These are phyloP conservation scores for Harringtonia lauricola DNA, from an alignment of 2,329 filamentous ascomycete species.

Conservation along the genomic window DNA sequence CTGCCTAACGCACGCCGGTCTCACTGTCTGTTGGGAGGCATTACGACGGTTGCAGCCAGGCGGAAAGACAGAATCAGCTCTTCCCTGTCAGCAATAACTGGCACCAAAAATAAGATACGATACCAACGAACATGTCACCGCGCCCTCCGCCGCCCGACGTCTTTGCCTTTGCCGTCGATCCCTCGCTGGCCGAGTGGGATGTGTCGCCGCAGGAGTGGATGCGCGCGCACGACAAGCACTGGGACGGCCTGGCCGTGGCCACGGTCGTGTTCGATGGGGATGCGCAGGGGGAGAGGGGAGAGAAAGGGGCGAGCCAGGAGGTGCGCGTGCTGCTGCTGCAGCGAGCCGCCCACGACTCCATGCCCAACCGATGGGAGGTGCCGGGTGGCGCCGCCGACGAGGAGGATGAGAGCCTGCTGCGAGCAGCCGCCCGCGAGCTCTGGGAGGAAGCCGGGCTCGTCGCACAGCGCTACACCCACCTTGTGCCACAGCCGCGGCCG, in stretches of 20 bases:
- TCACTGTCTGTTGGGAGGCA: too few species aligned
- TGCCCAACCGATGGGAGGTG: slow-evolving; percentile 29
- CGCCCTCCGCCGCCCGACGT: slow-evolving; percentile 5
- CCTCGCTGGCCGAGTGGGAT: slow-evolving; percentile 12
- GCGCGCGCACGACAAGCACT: slow-evolving; percentile 7
- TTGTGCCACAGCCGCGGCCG: slow-evolving; percentile 7
- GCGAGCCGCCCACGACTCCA: slow-evolving; percentile 25
- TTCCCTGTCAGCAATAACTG: too few species aligned
- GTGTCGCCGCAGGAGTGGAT: slow-evolving; percentile 14
- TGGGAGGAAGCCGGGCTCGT: slow-evolving; percentile 29
- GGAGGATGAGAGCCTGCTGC: slow-evolving; percentile 23
- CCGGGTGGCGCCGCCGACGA: slow-evolving; percentile 28
- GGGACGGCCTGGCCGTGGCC: slow-evolving; percentile 15
- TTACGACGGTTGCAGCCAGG: too few species aligned
- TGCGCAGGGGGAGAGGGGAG: too few species aligned
- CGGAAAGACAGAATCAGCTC: too few species aligned
- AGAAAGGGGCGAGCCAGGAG: too few species aligned
- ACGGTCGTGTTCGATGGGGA: slow-evolving; percentile 20
- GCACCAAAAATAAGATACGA: too few species aligned
- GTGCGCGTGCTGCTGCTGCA: slow-evolving; percentile 26
- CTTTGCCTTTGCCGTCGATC: slow-evolving; percentile 14
- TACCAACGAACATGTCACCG: too few species aligned
- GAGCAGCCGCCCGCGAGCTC: slow-evolving; percentile 26
- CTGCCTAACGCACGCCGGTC: too few species aligned
- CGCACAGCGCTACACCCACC: slow-evolving; percentile 14